phyloP scores from a whole-genome alignment of 805 yeast species.

The Crinitomyces ghanaensis region DNA sequence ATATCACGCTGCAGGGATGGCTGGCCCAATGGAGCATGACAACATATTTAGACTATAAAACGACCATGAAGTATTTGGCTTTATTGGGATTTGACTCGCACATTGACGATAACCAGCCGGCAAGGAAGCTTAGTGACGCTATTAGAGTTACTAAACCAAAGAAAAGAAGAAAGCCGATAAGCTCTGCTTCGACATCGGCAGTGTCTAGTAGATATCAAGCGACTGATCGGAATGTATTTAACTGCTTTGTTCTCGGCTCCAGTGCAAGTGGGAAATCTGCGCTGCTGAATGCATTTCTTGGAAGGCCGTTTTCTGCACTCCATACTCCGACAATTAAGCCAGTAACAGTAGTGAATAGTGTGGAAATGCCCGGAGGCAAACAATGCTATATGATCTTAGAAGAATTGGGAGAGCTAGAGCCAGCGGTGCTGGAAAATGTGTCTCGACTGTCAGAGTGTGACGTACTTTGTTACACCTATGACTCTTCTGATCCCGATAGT shows the following conservation, averaged over 20 bases:
- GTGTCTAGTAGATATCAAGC: constrained; percentile 57
- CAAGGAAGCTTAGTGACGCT: constrained; percentile 34
- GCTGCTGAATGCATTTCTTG: constrained; percentile 67
- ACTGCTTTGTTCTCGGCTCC: constrained; percentile 79
- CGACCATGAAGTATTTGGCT: constrained; percentile 80
- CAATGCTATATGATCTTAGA: constrained; percentile 87
- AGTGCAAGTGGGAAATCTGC: constrained; percentile 82
- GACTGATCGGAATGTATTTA: constrained; percentile 78
- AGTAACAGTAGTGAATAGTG: constrained; percentile 76
- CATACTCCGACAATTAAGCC: constrained; percentile 79
- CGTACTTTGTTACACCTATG: constrained; percentile 80
- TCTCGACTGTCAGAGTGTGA: constrained; percentile 73
- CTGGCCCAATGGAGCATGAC: constrained; percentile 98
- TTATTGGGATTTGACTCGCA: constrained; percentile 75
- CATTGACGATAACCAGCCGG: constrained; percentile 17
- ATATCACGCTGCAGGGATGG: constrained; percentile 95
- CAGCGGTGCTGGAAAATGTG: constrained; percentile 65
- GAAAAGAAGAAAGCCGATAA: constrained; percentile 51
- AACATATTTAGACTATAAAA: constrained; percentile 70
- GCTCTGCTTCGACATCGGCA: too few species aligned
- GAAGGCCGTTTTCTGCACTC: constrained; percentile 54
- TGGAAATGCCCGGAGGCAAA: constrained; percentile 88
- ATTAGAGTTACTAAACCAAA: constrained; percentile 76
- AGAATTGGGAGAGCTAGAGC: constrained; percentile 79
- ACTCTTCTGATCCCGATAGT: constrained; percentile 92